Evolutionary conservation across 139 green algal species (phyloP).

Genomic region (Tetraselmis chui): DNA sequence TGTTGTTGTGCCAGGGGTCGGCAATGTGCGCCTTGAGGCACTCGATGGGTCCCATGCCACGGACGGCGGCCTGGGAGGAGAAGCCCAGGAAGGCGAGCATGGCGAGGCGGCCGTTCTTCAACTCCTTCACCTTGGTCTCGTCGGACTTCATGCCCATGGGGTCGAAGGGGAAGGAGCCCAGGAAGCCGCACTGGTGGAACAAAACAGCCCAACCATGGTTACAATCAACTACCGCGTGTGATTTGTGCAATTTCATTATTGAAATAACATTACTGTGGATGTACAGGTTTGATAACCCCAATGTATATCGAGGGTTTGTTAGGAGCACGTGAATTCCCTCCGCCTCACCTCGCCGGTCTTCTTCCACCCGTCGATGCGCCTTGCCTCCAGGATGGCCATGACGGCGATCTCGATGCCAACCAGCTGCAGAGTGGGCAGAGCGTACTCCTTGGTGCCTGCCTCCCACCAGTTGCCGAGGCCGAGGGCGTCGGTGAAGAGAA

Average conservation of each 20-base stretch:
- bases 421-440: constrained; percentile 51
- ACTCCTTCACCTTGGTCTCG: constrained; percentile 83
- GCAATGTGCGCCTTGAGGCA: constrained; percentile 71
- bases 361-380: constrained; percentile 82
- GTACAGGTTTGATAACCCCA: too few species aligned
- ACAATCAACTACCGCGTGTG: too few species aligned
- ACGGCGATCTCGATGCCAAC: constrained; percentile 63
- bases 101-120: constrained; percentile 94
- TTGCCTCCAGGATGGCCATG: constrained; percentile 78
- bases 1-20: constrained; percentile 84
- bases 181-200: constrained; percentile 74
- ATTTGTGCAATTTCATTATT: too few species aligned
- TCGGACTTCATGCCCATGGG: constrained; percentile 55
- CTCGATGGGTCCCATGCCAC: constrained; percentile 75
- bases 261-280: too few species aligned
- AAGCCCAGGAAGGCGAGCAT: constrained; percentile 91
- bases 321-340: too few species aligned
- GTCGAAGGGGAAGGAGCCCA: constrained; percentile 83
- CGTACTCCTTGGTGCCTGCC: constrained; percentile 58
- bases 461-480: constrained; percentile 70
- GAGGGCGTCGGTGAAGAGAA: constrained; percentile 68
- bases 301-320: too few species aligned
- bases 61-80: constrained; percentile 64
- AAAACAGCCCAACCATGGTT: too few species aligned
- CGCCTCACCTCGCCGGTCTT: constrained; percentile 40